A percentile compares a stretch with the other conserved stretches of the same genome.
phyloP scores from a whole-genome alignment of 352 stramenopile genomes.

The Hyaloperonospora brassicae region DNA sequence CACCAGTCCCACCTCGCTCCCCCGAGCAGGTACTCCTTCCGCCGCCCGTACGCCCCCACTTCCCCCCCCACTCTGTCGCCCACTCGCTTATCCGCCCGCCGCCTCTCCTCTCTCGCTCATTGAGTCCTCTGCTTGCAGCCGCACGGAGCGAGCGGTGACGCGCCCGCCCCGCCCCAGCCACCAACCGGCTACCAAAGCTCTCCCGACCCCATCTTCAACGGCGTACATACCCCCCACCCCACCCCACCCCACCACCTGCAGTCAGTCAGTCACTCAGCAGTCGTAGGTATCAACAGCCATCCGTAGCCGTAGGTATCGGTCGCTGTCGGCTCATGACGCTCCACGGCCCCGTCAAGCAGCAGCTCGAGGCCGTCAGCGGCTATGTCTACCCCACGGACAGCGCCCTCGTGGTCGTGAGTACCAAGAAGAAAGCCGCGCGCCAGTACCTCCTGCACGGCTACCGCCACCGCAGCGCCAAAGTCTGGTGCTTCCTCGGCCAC shows the following conservation, averaged over 20 bases:
- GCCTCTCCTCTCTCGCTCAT: too few relatives aligned
- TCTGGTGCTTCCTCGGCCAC: slow-evolving; percentile 74
- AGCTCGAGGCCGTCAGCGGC: slow-evolving; percentile 32
- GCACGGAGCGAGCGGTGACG: too few relatives aligned
- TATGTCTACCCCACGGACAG: slow-evolving; percentile 33
- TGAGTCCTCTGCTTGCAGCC: too few relatives aligned
- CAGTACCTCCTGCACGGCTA: slow-evolving; percentile 26
- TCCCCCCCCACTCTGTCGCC: neutral
- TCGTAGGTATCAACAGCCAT: slow-evolving; percentile 6
- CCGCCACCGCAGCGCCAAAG: slow-evolving; percentile 30
- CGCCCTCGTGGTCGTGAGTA: slow-evolving; percentile 44
- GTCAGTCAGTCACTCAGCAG: too few relatives aligned
- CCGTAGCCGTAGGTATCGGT: too few relatives aligned
- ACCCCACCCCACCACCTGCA: too few relatives aligned
- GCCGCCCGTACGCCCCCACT: neutral
- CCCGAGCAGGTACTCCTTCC: slow-evolving; percentile 19
- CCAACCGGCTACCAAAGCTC: too few relatives aligned
- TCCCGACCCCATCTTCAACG: too few relatives aligned
- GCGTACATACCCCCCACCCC: too few relatives aligned
- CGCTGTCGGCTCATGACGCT: slow-evolving; percentile 46
- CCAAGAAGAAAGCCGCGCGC: slow-evolving; percentile 29
- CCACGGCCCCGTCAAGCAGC: slow-evolving; percentile 32
- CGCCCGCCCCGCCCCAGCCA: too few relatives aligned
- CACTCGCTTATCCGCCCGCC: slow-evolving; percentile 10
- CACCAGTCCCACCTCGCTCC: slow-evolving; percentile 17